Evolutionary conservation across 495 filamentous ascomycete species (phyloP), one percentile per base, ranked within the genome.

Genomic region (Aspergillus steynii): DNA sequence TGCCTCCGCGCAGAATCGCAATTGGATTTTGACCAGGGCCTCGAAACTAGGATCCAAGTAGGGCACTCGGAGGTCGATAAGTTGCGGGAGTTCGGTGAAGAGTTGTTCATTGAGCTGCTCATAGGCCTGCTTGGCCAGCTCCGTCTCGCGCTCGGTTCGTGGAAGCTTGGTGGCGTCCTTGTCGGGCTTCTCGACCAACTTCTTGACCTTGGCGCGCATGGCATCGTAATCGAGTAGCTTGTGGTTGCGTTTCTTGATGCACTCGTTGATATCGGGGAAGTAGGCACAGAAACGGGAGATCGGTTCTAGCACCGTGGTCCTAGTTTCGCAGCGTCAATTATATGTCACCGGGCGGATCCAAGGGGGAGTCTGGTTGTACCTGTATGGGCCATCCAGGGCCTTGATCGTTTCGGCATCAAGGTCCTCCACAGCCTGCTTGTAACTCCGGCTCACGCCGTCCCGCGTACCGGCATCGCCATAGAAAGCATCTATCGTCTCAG

Each of bases 211-310:
- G 51, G 93, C 91, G 50, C 95, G 90, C 77, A 97, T 89, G 32
- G 92, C 85, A 75, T 99, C 95, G 81, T 97, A 99, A 76, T 99
- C 95, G 66, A 97, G 89, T 51, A 97, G 87, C 68, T 99, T 99
- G 83, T 98, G 89, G 65, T 96, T 91, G 69, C 95, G 90, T 76
- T 99, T 99, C 76, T 97, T 98, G 74, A 99, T 98, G 72, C 96
- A 98, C 78, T 96, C 92, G 74, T 99, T 99, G 64, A 98, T 93
- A 71, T 99, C 95, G 5, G 96, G 96, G 77, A 99, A 99, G 79
- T 99, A 99, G 58, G 93, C 91, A 74, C 95, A 98, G 79, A 98
- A 99, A 51, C 92, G 83, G 60, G 86, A 87, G 68, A 99, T 99
- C 29, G 95, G 95, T 59, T 99, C 95, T 7, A 99, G 81, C 27